Base-by-base conservation (phyloP, 768 basidiomycete species). In the Butyriboletus loyo region DNA sequence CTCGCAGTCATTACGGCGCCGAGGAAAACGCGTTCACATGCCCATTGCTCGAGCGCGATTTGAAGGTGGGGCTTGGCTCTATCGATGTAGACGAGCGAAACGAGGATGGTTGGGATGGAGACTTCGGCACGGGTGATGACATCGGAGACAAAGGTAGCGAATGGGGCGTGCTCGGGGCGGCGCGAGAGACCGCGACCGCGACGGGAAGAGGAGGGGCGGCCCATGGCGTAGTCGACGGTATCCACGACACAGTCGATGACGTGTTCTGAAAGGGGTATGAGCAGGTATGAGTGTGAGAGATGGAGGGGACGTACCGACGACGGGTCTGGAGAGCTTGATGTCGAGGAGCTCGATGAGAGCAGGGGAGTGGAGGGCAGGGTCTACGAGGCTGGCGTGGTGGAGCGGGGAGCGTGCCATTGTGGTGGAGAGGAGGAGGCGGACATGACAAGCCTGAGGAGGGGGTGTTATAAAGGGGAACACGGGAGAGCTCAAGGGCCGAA, bases 1-100 rank as follows among this genome's bases (percentile, higher is more conserved):
- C 86, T 86, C 7, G 92, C 92, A 42, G 82, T 76, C 70, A 95
- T 93, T 57, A 94, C 71, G n/a, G 91, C 85, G 46, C 92, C 92
- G 38, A 95, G 81, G 72, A 95, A 94, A 28, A 95, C 92, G 37
- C 92, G 84, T 71, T 94, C 91, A 44, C 89, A 77, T 14, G 92
- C 92, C 88, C 88, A 90, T 63, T 89, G 84, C 65, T 89, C 87
- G 54, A 88, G 74, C 9, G 86, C 86, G 58, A 90, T 90, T 64
- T 87, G 85, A 38, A 92, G 77, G 67, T 89, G 86, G 4, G 86
- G 86, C 60, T 84, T 84, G 3, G 89, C 86, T 50, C 89, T 73
- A 71, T 84, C 75, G 65, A 91, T 85, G 70, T 91, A 92, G 66
- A 85, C 86, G 48, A 90, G 81, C 7, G 87, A 69, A 31, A 81